Evolutionary conservation across 495 filamentous ascomycete genomes (phyloP), one percentile per base, ranked within the genome.

Genomic region (Peziza echinospora): DNA sequence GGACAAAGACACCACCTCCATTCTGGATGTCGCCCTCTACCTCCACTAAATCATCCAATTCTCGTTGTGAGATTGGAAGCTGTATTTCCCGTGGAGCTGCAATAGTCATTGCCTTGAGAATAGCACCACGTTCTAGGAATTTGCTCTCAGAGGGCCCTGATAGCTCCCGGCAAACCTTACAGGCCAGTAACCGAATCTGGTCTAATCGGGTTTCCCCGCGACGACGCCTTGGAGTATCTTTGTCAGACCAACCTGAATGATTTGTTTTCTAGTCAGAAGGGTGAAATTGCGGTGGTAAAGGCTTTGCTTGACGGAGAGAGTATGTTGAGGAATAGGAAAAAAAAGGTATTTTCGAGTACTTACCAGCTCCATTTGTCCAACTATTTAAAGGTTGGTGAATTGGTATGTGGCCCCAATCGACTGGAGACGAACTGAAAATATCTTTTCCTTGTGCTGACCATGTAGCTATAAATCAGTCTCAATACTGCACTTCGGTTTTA

Each of bases 11-110:
- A 17, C 89, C 89, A 45, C 89, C 89, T 45, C 89, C 89, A 52
- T 96, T 96, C 43, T 79, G 72, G 0, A 66, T 57, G 54, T 82
- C 91, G 48, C 89, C 89, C 58, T 89, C 79, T 1, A 86, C 91
- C 50, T 94, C 86, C 19, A 37, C 30, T 5, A 37, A 61, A 81
- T 87, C 47, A 92, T 43, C 41, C 10, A 23, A 17, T 43, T 19
- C 41, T 10, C 41, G 16, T 43, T 23, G 41, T 2, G n/a, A n/a
- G 8, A 23, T 23, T 19, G 16, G 41, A 19, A 21, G 16, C 26
- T n/a, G n/a, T 4, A 70, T 62, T 34, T 84, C 78, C 0, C 66
- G 51, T 21, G 70, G 63, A 25, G 71, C 75, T 26, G 75, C 61
- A 41, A 68, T 58, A 24, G 82, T 75, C 10, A 92, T 67, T 45